These are phyloP conservation scores for Psidium friedrichsthalianum DNA, from an alignment of 345 rosid genomes.

Conservation along the genomic window DNA sequence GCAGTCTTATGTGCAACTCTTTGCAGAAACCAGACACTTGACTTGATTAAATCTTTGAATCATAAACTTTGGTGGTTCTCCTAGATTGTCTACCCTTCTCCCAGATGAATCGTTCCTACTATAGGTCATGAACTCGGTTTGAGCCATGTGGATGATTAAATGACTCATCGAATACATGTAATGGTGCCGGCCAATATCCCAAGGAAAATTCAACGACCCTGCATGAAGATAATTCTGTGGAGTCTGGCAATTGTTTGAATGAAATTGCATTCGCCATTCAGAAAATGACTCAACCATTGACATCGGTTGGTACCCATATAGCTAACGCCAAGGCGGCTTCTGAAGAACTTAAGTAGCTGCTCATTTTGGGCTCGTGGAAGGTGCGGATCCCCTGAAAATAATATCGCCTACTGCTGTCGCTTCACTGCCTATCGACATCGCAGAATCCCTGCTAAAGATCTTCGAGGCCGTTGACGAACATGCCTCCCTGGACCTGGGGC, in stretches of 20 bases:
- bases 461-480: conserved; percentile 20
- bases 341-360: conserved; percentile 4
- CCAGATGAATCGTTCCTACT: neutral
- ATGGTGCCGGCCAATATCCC: conserved; percentile 11
- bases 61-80: neutral
- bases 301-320: neutral
- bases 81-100: neutral
- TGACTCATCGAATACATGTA: neutral
- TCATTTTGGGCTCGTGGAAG: conserved; percentile 5
- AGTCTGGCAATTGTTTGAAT: conserved; percentile 23
- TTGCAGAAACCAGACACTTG: neutral
- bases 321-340: conserved; percentile 11
- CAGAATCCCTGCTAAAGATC: conserved; percentile 16
- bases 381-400: neutral
- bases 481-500: neutral
- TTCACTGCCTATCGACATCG: conserved; percentile 17
- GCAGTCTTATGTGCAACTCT: neutral
- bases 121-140: neutral
- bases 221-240: conserved; percentile 11
- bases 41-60: neutral
- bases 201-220: conserved; percentile 9
- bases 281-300: conserved; percentile 9
- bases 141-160: neutral
- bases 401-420: conserved; percentile 12
- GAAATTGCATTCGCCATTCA: conserved; percentile 14